phyloP scores from a whole-genome alignment of 2,329 filamentous ascomycete genomes.

The Aureobasidium lini region DNA sequence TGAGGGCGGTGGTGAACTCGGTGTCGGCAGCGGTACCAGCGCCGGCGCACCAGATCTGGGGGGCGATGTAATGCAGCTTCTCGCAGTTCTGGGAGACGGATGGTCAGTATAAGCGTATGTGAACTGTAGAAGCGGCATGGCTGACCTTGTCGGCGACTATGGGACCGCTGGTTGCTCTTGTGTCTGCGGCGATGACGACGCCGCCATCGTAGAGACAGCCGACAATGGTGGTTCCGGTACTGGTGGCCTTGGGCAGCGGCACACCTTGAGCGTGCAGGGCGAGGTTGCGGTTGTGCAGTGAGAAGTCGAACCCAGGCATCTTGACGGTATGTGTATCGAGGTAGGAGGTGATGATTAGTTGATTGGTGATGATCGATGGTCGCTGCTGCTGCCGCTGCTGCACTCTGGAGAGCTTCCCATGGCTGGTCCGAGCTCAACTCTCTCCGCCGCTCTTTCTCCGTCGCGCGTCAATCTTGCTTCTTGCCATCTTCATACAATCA shows the following conservation, averaged over 20 bases:
- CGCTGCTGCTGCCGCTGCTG: background rate
- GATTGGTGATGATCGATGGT: background rate
- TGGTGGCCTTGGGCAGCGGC: constrained; percentile 92
- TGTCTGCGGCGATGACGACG: constrained; percentile 97
- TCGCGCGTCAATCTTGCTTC: background rate
- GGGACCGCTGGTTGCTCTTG: constrained; percentile 89
- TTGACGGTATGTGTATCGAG: constrained; percentile 11
- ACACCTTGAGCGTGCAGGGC: constrained; percentile 91
- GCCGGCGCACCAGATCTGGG: constrained; percentile 98
- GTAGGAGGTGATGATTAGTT: background rate
- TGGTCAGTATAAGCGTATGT: background rate
- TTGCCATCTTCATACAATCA: background rate
- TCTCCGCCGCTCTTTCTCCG: background rate
- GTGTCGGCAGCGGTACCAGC: constrained; percentile 97
- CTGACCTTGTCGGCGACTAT: constrained; percentile 94
- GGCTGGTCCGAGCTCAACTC: background rate
- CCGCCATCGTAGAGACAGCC: constrained; percentile 95
- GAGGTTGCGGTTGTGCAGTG: constrained; percentile 98
- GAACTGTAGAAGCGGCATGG: background rate
- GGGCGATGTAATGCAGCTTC: constrained; percentile 97
- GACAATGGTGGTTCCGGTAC: constrained; percentile 97
- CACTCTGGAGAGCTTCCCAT: background rate
- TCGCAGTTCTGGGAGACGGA: constrained; percentile 68
- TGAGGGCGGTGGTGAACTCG: constrained; percentile 97
- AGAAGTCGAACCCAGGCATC: constrained; percentile 99